Conservation (phyloP, 148 eudicot genomes). For the Silene conica region DNA sequence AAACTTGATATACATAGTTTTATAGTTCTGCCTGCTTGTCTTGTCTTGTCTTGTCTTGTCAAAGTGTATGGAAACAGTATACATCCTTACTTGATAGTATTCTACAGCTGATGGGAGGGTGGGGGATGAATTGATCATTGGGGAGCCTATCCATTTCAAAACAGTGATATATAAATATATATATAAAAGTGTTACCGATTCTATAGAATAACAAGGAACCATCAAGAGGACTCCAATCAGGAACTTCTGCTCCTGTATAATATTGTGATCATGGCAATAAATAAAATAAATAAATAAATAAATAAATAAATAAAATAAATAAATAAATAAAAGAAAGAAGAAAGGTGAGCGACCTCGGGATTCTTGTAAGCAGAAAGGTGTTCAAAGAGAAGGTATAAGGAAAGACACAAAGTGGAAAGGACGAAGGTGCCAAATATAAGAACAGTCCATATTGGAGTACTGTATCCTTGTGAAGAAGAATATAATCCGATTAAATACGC, state of each 20-base stretch:
- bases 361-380: slow-evolving; percentile 85
- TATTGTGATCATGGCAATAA: slow-evolving; percentile 22
- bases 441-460: slow-evolving; percentile 76
- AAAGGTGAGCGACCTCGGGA: slow-evolving; percentile 64
- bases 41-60: too few species aligned
- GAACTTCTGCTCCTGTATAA: slow-evolving; percentile 93
- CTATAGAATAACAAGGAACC: slow-evolving; percentile 95
- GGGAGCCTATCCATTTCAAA: too few species aligned
- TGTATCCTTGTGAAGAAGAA: slow-evolving; percentile 19
- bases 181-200: slow-evolving; percentile 80
- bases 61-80: too few species aligned
- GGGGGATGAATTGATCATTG: too few species aligned
- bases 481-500: slow-evolving; percentile 13
- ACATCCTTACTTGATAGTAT: too few species aligned
- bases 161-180: too few species aligned
- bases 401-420: slow-evolving; percentile 57
- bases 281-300: too few species aligned
- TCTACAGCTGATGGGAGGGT: too few species aligned
- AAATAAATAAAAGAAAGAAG: not conserved
- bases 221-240: slow-evolving; percentile 88
- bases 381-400: slow-evolving; percentile 75
- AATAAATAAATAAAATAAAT: too few species aligned
- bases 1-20: too few species aligned
- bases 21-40: too few species aligned
- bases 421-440: slow-evolving; percentile 63